Conservation (phyloP, 2,329 filamentous ascomycete genomes). For the Thermomyces lanuginosus region DNA sequence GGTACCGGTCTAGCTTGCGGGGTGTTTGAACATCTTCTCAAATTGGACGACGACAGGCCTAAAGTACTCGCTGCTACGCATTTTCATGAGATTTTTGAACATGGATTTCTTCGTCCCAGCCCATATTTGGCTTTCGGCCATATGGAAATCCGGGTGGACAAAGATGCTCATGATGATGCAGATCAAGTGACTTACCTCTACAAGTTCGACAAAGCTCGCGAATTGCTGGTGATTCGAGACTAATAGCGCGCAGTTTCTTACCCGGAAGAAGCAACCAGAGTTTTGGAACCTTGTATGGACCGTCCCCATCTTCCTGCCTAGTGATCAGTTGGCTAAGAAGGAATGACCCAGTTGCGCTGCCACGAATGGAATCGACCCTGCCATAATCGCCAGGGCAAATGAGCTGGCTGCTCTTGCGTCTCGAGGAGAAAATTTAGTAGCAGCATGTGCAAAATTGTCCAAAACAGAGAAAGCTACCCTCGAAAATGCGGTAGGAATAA, state of each 20-base stretch:
- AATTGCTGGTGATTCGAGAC: slow-evolving; percentile 1
- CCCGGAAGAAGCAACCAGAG: slow-evolving; percentile 59
- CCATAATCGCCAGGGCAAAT: slow-evolving; percentile 60
- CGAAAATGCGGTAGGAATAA: slow-evolving; percentile 42
- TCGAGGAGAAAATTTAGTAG: slow-evolving; percentile 59
- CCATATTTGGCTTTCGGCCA: slow-evolving; percentile 37
- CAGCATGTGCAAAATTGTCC: slow-evolving; percentile 53
- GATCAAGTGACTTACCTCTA: slow-evolving; percentile 52
- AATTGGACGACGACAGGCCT: slow-evolving; percentile 32
- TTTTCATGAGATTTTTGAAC: slow-evolving; percentile 43
- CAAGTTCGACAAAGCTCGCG: slow-evolving; percentile 26
- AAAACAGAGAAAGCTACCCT: slow-evolving; percentile 48
- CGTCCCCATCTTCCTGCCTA: slow-evolving; percentile 1
- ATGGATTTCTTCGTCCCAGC: slow-evolving; percentile 33
- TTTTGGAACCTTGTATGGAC: slow-evolving; percentile 52
- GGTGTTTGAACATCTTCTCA: slow-evolving; percentile 41
- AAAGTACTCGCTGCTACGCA: slow-evolving; percentile 48
- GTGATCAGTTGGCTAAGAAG: slow-evolving; percentile 2
- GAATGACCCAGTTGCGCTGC: slow-evolving; percentile 48
- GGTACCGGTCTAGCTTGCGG: slow-evolving; percentile 49
- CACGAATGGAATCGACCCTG: slow-evolving; percentile 62
- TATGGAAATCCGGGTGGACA: slow-evolving; percentile 39
- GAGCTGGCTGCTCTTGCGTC: slow-evolving; percentile 52
- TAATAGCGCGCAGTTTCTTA: slow-evolving; percentile 27
- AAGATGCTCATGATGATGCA: slow-evolving; percentile 26